Percentiles rank a stretch among this genome's conserved stretches.
These are phyloP conservation scores for Cordyceps cicadae DNA, from an alignment of 2,329 filamentous ascomycete species.

Conservation along the genomic window DNA sequence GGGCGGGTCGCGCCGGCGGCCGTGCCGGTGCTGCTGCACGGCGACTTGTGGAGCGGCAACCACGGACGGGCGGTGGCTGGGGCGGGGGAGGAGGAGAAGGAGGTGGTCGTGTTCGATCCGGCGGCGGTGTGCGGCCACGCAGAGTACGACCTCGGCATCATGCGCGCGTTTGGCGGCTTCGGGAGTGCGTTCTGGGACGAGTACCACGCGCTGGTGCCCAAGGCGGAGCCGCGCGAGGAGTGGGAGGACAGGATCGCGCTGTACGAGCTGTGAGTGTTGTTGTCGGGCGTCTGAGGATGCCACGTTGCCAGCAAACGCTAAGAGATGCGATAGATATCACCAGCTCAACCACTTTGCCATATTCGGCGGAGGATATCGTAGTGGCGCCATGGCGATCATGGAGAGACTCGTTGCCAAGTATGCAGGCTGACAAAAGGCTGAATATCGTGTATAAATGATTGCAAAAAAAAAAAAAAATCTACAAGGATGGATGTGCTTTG, in stretches of 20 bases:
- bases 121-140: slow-evolving; percentile 75
- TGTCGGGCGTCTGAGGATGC: too few species aligned
- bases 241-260: slow-evolving; percentile 75
- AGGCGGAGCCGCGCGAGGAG: slow-evolving; percentile 70
- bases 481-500: background rate
- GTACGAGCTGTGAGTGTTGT: slow-evolving; percentile 65
- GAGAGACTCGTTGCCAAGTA: slow-evolving; percentile 65
- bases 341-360: slow-evolving; percentile 82
- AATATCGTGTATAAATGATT: background rate
- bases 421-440: slow-evolving; percentile 20
- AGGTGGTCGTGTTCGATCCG: slow-evolving; percentile 77
- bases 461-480: background rate
- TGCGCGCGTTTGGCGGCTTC: slow-evolving; percentile 95
- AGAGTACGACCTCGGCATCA: slow-evolving; percentile 88
- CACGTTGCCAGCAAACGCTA: slow-evolving; percentile 11
- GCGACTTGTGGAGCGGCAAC: slow-evolving; percentile 92
- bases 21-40: slow-evolving; percentile 75
- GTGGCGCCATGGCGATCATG: slow-evolving; percentile 74
- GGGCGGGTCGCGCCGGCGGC: slow-evolving; percentile 52
- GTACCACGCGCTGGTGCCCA: slow-evolving; percentile 68
- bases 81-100: too few species aligned
- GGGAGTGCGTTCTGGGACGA: slow-evolving; percentile 62
- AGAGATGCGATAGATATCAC: slow-evolving; percentile 56
- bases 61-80: slow-evolving; percentile 57
- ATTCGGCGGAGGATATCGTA: slow-evolving; percentile 72